A percentile compares a stretch with the other conserved stretches of the same genome.
Conservation (phyloP, 305 asterid genomes). For the Fraxinus floribunda region DNA sequence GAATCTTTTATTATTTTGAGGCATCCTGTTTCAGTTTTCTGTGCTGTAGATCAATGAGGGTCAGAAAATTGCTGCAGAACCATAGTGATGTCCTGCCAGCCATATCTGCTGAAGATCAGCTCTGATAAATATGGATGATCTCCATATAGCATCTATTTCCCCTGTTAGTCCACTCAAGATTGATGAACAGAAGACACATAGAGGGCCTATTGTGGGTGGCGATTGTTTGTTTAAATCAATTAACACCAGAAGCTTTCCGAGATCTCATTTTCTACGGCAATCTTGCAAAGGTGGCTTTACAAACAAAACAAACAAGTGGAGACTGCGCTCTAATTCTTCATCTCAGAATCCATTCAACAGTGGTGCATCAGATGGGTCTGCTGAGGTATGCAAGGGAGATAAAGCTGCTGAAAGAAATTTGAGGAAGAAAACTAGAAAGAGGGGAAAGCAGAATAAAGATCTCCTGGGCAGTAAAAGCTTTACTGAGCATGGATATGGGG, state of each 20-base stretch:
- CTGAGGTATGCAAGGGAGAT: constrained; percentile 13
- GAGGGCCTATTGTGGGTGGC: constrained; percentile 9
- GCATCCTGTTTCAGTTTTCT: constrained; percentile 6
- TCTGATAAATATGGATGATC: constrained; percentile 21
- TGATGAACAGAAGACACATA: constrained; percentile 13
- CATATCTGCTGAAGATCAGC: constrained; percentile 5
- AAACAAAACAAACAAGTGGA: constrained; percentile 15
- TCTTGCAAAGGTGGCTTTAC: constrained; percentile 13
- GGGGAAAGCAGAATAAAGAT: constrained; percentile 18
- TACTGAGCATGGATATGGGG: constrained; percentile 13
- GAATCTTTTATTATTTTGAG: constrained; percentile 13
- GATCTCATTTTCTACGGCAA: neutral
- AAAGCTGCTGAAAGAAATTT: constrained; percentile 7
- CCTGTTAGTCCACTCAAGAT: constrained; percentile 15
- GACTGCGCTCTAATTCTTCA: constrained; percentile 14
- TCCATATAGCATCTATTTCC: constrained; percentile 21
- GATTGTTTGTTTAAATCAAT: constrained; percentile 15
- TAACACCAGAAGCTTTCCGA: constrained; percentile 2
- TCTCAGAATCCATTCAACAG: constrained; percentile 8
- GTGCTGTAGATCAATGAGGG: constrained; percentile 1
- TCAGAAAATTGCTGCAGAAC: constrained; percentile 14
- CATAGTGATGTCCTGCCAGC: constrained; percentile 13
- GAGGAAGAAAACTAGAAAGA: constrained; percentile 27
- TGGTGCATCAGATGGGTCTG: neutral
- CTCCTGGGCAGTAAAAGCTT: constrained; percentile 16